Conservation (phyloP, 176 grass and related monocot genomes). For the Oryza rufipogon region DNA sequence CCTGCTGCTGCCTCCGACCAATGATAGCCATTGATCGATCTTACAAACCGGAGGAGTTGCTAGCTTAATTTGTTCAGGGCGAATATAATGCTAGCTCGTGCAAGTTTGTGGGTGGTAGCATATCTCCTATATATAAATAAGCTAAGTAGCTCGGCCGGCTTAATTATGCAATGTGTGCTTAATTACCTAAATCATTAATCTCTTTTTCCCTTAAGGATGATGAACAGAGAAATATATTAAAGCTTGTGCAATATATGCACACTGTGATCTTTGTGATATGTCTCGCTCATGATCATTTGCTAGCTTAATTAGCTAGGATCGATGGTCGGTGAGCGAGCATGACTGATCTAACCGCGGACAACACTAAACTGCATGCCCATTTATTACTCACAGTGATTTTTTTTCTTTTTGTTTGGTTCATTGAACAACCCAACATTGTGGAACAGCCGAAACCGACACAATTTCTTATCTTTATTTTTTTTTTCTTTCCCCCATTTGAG, state of each 20-base stretch:
- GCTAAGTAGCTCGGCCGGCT: background rate
- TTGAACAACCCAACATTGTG: background rate
- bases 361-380: background rate
- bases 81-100: too few species aligned
- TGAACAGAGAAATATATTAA: background rate
- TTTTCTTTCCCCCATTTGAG: background rate
- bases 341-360: background rate
- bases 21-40: background rate
- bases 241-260: background rate
- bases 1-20: background rate
- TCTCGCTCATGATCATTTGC: background rate
- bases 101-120: background rate
- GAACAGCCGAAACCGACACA: background rate
- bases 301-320: background rate
- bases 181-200: background rate
- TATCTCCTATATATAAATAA: background rate
- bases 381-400: background rate
- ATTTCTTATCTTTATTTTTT: background rate
- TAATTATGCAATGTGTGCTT: background rate
- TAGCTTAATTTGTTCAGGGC: background rate
- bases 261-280: background rate
- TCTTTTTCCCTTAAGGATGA: background rate
- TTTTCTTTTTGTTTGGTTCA: background rate
- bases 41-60: background rate
- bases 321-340: background rate